Base-by-base conservation (phyloP, 495 filamentous ascomycete species). In the Podospora pseudocomata region DNA sequence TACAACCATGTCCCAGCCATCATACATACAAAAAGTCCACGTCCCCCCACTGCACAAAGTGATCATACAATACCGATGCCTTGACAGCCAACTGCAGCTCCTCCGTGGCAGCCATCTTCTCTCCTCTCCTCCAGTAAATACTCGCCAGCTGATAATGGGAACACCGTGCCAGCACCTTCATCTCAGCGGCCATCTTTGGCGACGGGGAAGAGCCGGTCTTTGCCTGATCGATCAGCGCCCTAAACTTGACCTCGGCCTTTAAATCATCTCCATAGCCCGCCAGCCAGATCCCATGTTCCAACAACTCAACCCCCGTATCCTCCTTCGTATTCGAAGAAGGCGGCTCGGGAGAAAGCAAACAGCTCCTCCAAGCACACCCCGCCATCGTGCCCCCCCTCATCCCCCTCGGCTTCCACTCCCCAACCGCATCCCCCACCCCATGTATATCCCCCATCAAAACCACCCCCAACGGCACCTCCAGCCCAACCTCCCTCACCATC, bases 131-230 rank as follows among this genome's bases (percentile, higher is more conserved):
- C n/a, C 55, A 15, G 55, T 58, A 58, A 4, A 58, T 58, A 19
- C 55, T 58, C 55, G 55, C n/a, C 55, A 58, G 23, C 6, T 58
- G 55, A 20, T 58, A 58, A 58, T 58, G 55, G 18, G 55, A 9
- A 58, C 55, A 58, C 13, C 55, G 7, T 20, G 55, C 55, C n/a
- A 58, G 23, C 55, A 58, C 55, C 13, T 58, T 58, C n/a, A 26
- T 20, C 55, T 58, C n/a, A 4, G 55, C 11, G 6, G n/a, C 11
- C 55, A 19, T 19, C n/a, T 20, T 58, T 4, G 55, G 55, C 55
- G 18, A 58, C 4, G 55, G 55, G 9, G 55, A 20, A 4, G 54
- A 26, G 9, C n/a, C 23, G 2, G 6, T 18, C 55, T 58, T 26
- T n/a, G 13, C 55, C 23, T 5, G 3, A 6, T 58, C n/a, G 26